phyloP scores from a whole-genome alignment of 192 early-diverging fungal species.

The Geranomyces michiganensis region DNA sequence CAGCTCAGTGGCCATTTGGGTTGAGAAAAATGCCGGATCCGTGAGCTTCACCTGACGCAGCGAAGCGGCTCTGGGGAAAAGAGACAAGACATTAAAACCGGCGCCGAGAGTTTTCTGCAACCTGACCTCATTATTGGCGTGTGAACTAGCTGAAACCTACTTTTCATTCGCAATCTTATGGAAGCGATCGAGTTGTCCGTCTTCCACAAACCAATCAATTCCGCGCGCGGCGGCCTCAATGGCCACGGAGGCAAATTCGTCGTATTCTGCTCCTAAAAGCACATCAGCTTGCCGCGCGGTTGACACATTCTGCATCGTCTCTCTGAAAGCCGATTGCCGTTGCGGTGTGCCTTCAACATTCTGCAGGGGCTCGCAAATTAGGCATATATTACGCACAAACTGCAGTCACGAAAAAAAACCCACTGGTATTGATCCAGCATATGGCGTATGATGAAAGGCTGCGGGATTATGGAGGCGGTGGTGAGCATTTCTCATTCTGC shows the following conservation, averaged over 20 bases:
- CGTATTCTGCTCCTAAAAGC: conserved; percentile 19
- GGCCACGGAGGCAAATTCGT: conserved; percentile 19
- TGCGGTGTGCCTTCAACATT: not conserved
- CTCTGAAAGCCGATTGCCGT: not conserved
- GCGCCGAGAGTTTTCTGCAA: too few species aligned
- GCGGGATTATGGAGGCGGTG: not conserved
- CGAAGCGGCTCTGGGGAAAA: not conserved
- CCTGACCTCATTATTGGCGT: not conserved
- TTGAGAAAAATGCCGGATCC: conserved; percentile 6
- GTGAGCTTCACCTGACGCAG: not conserved
- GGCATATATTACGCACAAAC: not conserved
- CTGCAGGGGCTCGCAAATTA: not conserved
- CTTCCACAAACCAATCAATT: conserved; percentile 2
- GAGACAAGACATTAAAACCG: not conserved
- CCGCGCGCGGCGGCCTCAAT: not conserved
- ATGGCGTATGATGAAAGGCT: not conserved
- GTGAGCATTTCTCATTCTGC: not conserved
- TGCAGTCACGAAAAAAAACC: not conserved
- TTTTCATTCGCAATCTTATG: conserved; percentile 12
- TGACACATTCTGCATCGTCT: not conserved
- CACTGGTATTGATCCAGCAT: not conserved
- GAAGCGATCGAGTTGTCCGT: conserved; percentile 8
- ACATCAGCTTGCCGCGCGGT: not conserved
- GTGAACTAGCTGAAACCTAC: too few species aligned
- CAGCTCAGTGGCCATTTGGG: conserved; percentile 14